These are phyloP conservation scores for Metarhizium robertsii DNA, from an alignment of 2,329 filamentous ascomycete genomes.

Conservation along the genomic window DNA sequence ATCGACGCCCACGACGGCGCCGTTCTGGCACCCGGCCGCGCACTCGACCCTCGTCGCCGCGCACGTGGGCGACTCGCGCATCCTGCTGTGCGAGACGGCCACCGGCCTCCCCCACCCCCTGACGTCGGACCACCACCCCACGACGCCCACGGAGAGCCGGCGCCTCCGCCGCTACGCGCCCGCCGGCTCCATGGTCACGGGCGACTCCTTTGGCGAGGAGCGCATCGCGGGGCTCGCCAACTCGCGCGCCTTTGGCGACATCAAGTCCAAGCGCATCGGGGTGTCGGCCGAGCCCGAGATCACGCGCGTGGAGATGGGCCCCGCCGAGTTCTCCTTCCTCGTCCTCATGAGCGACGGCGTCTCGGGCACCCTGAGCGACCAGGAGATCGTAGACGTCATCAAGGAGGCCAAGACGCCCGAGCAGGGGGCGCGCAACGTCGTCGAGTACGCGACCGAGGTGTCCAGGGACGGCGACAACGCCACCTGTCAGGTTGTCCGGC, in stretches of 20 bases:
- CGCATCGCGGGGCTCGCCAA: constrained; percentile 91
- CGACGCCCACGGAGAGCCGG: constrained; percentile 72
- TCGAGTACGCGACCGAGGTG: constrained; percentile 83
- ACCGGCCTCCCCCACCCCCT: constrained; percentile 73
- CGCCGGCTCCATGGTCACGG: constrained; percentile 69
- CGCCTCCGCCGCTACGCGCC: constrained; percentile 75
- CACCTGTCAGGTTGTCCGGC: constrained; percentile 56
- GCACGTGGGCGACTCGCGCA: constrained; percentile 88
- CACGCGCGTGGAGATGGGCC: constrained; percentile 64
- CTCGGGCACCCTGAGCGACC: constrained; percentile 75
- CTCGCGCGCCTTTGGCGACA: constrained; percentile 88
- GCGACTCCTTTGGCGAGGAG: constrained; percentile 92
- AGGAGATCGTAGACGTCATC: constrained; percentile 92
- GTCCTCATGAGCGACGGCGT: constrained; percentile 86
- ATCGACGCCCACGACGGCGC: constrained; percentile 81
- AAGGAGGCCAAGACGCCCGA: constrained; percentile 92
- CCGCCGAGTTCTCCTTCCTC: constrained; percentile 82
- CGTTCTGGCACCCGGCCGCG: constrained; percentile 89
- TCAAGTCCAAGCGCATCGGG: constrained; percentile 81
- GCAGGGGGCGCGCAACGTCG: constrained; percentile 68
- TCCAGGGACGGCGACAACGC: constrained; percentile 58
- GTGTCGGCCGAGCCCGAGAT: constrained; percentile 93
- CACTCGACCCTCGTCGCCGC: constrained; percentile 77
- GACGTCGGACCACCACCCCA: constrained; percentile 88
- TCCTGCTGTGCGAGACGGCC: constrained; percentile 78